Evolutionary conservation across 2,329 filamentous ascomycete species (phyloP).

Genomic region (Thielaviopsis musarum): DNA sequence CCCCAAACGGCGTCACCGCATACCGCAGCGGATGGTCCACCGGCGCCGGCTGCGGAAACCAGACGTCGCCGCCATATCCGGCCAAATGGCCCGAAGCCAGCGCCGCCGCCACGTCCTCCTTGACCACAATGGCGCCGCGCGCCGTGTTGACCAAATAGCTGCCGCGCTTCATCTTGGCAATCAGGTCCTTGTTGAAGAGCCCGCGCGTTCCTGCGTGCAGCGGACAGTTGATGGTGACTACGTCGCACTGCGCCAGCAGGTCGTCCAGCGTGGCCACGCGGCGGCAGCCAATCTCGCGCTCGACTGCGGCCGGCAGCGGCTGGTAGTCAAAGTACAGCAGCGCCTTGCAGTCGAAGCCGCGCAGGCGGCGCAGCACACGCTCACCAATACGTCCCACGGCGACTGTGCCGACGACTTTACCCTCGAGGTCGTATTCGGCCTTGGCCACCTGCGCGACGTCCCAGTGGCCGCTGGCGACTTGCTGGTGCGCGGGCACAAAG

Average conservation of each 20-base stretch:
- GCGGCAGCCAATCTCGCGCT: constrained; percentile 90
- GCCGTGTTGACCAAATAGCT: constrained; percentile 98
- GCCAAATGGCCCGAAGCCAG: constrained; percentile 82
- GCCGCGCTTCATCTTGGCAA: constrained; percentile 98
- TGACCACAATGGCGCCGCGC: constrained; percentile 96
- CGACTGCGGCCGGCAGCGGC: constrained; percentile 65
- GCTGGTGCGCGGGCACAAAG: constrained; percentile 94
- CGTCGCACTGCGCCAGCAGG: constrained; percentile 82
- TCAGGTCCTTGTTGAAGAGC: constrained; percentile 96
- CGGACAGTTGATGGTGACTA: constrained; percentile 99
- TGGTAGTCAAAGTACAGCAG: constrained; percentile 99
- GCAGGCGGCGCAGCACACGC: constrained; percentile 88
- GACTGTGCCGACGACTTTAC: constrained; percentile 95
- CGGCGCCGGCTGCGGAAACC: constrained; percentile 96
- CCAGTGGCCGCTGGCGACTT: constrained; percentile 80
- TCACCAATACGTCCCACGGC: constrained; percentile 95
- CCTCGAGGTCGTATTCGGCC: constrained; percentile 95
- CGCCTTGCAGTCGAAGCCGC: constrained; percentile 99
- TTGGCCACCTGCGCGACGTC: constrained; percentile 90
- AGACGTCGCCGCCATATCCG: constrained; percentile 78
- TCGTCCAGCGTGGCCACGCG: constrained; percentile 83
- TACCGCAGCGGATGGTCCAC: constrained; percentile 83
- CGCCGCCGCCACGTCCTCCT: constrained; percentile 93
- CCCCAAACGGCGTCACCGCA: constrained; percentile 87
- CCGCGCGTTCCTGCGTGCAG: constrained; percentile 95